Evolutionary conservation across 1,284 basidiomycete genomes (phyloP).

Genomic region (Pyrrhoderma lamaoense): DNA sequence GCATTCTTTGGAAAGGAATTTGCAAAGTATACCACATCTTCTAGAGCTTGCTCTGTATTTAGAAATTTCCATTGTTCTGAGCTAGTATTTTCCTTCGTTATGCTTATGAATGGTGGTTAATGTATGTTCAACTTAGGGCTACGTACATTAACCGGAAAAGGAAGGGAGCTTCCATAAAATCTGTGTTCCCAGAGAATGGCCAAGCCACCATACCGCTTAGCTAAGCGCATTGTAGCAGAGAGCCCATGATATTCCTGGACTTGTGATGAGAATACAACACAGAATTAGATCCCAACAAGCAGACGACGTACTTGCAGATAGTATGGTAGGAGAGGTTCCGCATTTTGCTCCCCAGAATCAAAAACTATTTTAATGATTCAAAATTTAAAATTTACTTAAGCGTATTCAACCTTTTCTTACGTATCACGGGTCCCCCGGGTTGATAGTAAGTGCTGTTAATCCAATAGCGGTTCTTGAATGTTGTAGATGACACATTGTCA

Average conservation of each 20-base stretch:
- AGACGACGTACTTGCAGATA: constrained; percentile 35
- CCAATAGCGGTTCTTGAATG: constrained; percentile 46
- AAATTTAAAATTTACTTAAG: background rate
- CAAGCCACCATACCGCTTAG: constrained; percentile 39
- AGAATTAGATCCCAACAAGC: background rate
- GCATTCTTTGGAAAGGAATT: constrained; percentile 32
- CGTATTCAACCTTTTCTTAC: constrained; percentile 23
- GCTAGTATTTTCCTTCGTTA: constrained; percentile 36
- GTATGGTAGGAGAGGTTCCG: constrained; percentile 40
- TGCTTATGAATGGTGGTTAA: too few species aligned
- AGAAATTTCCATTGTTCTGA: constrained; percentile 49
- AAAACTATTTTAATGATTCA: constrained; percentile 38
- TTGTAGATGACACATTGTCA: constrained; percentile 24
- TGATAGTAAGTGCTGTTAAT: constrained; percentile 47
- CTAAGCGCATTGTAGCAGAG: constrained; percentile 41
- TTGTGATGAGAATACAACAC: background rate
- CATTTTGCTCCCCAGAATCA: constrained; percentile 45
- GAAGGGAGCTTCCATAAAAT: constrained; percentile 47
- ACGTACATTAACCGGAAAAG: constrained; percentile 41
- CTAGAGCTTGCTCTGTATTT: constrained; percentile 49
- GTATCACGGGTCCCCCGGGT: constrained; percentile 41
- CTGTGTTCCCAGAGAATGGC: constrained; percentile 53
- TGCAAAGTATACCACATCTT: constrained; percentile 53
- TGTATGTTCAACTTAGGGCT: background rate
- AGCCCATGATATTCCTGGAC: constrained; percentile 41